Conservation (phyloP, 2,329 filamentous ascomycete species). For the Corinectria fuckeliana region DNA sequence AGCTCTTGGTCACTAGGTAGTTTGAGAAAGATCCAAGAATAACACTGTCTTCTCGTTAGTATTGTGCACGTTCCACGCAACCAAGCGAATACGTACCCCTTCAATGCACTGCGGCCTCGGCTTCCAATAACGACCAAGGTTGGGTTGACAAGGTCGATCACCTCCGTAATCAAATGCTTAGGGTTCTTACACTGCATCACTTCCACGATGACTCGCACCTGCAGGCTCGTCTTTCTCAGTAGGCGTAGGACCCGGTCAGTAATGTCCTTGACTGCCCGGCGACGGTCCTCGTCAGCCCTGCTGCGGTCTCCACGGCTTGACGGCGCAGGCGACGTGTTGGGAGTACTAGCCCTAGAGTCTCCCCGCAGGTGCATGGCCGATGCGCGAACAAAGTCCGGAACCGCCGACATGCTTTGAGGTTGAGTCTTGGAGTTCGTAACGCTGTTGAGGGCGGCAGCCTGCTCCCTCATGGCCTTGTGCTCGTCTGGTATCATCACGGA, state of each 20-base stretch:
- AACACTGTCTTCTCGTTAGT: constrained; percentile 66
- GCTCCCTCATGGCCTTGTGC: constrained; percentile 75
- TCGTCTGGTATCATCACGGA: constrained; percentile 74
- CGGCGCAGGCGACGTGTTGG: constrained; percentile 56
- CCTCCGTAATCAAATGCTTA: constrained; percentile 94
- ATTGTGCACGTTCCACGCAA: neutral
- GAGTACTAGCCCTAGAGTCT: constrained; percentile 42
- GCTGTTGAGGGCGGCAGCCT: constrained; percentile 73
- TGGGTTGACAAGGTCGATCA: constrained; percentile 91
- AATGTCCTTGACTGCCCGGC: constrained; percentile 81
- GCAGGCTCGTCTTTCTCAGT: constrained; percentile 86
- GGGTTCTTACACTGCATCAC: constrained; percentile 98
- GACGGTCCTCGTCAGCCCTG: constrained; percentile 78
- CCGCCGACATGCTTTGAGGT: constrained; percentile 41
- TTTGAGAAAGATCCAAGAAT: constrained; percentile 96
- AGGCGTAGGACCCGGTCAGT: constrained; percentile 85
- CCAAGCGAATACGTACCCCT: constrained; percentile 70
- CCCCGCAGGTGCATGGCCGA: constrained; percentile 38
- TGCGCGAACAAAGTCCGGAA: constrained; percentile 43
- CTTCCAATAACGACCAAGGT: constrained; percentile 94
- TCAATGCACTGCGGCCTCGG: constrained; percentile 87
- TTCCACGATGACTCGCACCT: constrained; percentile 92
- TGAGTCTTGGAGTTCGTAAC: constrained; percentile 55
- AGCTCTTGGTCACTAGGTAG: constrained; percentile 95
- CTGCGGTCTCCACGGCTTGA: constrained; percentile 57